These are phyloP conservation scores for Sclerotinia subarctica DNA, from an alignment of 2,329 filamentous ascomycete genomes.

Conservation along the genomic window DNA sequence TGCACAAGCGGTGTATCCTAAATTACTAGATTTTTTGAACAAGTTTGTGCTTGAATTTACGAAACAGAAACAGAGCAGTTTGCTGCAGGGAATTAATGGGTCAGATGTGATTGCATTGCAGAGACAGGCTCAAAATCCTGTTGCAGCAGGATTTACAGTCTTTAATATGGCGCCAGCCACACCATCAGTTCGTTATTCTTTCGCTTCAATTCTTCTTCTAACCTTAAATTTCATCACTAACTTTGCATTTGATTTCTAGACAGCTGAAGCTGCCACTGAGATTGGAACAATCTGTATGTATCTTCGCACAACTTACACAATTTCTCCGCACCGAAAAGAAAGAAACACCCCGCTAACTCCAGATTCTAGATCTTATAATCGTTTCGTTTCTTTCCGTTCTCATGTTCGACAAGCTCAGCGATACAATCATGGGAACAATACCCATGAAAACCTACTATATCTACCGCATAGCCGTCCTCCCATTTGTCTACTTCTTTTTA, in stretches of 20 bases:
- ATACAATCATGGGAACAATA: conserved; percentile 27
- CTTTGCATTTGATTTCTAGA: neutral
- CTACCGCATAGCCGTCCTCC: conserved; percentile 24
- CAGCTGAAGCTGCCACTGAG: conserved; percentile 27
- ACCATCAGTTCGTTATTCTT: conserved; percentile 13
- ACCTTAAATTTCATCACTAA: neutral
- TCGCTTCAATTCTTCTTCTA: neutral
- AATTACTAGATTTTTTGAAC: conserved; percentile 22
- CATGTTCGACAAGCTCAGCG: conserved; percentile 26
- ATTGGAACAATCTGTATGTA: conserved; percentile 29
- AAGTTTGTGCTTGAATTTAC: conserved; percentile 25
- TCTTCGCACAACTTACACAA: neutral
- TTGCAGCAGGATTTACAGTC: conserved; percentile 21
- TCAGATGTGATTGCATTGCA: conserved; percentile 21
- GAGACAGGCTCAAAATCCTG: conserved; percentile 22
- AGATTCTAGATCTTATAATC: conserved; percentile 24
- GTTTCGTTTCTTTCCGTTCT: conserved; percentile 29
- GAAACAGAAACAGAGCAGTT: conserved; percentile 23
- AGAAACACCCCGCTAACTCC: neutral
- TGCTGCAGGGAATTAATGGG: conserved; percentile 14
- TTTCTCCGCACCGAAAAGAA: neutral
- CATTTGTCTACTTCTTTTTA: conserved; percentile 24
- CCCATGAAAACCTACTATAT: conserved; percentile 21
- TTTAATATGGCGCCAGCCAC: conserved; percentile 25
- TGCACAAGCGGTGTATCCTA: conserved; percentile 21